Conservation (phyloP, 148 eudicot genomes). For the Hydrangea macrophylla region DNA sequence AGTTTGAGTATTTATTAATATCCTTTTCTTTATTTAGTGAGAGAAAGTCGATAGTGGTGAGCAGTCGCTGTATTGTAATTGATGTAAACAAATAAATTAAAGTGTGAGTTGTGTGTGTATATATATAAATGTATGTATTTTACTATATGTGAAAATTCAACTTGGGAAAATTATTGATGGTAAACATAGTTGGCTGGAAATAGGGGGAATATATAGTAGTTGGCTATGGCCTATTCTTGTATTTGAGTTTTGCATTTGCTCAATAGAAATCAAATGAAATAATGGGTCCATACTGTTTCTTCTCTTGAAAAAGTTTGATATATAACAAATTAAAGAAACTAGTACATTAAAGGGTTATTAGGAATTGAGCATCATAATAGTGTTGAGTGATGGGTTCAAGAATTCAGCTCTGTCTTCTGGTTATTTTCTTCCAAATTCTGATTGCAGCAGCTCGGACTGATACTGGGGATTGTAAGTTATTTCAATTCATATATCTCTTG, state of each 20-base stretch:
- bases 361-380: neutral
- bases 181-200: neutral
- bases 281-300: neutral
- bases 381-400: constrained; percentile 31
- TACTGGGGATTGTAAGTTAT: constrained; percentile 44
- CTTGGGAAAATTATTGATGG: too few species aligned
- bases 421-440: constrained; percentile 28
- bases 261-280: neutral
- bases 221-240: neutral
- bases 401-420: constrained; percentile 24
- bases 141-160: too few species aligned
- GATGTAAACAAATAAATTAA: neutral
- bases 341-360: neutral
- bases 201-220: neutral
- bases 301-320: neutral
- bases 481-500: neutral
- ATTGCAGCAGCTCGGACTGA: constrained; percentile 29
- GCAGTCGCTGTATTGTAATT: neutral
- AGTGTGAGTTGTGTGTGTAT: too few species aligned
- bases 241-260: neutral
- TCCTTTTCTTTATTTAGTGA: neutral
- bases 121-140: too few species aligned
- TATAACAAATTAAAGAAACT: neutral
- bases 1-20: too few species aligned
- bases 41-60: neutral